Base-by-base conservation (phyloP, 768 basidiomycete genomes). In the Lactarius evosmus region DNA sequence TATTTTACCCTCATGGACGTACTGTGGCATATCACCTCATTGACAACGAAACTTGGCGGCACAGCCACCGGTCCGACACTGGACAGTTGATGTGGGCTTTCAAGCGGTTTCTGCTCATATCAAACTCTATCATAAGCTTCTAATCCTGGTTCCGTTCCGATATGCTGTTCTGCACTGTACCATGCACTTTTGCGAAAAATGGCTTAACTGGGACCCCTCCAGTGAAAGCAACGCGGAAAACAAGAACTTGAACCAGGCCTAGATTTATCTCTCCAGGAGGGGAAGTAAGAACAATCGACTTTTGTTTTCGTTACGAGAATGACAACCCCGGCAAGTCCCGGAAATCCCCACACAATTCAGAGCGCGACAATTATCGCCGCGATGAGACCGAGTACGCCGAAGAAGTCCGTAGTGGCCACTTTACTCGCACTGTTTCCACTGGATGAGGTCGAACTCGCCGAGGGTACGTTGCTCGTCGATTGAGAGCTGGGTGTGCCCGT, bases 341-440 rank as follows among this genome's bases (percentile, higher is more conserved):
- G 30, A 32, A 33, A 3, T 34, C 9, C 8, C 22, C 22, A 41
- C 14, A 14, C 19, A 27, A 7, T 22, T 62, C 36, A 62, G 27
- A 55, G 25, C 27, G 58, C 44, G 11, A 14, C 19, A 9, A 64
- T 5, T n/a, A 60, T 4, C 14, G 58, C 22, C 5, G 52, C 16
- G 4, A 64, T 34, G 29, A 64, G 50, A 12, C 44, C 58, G 7
- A 64, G 17, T 1, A 17, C 29, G 29, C 53, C 60, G 6, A 54
- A 16, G n/a, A 62, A 50, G 40, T 60, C 56, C n/a, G 56, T 27
- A 30, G 27, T 49, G 27, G 61, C 29, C 19, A 56, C 29, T 29
- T 14, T 36, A 17, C 19, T 57, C 8, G 60, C 55, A 22, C 38
- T 22, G 27, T 19, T 60, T 5, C 34, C 50, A 7, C 2, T 58